Evolutionary conservation across 2,329 filamentous ascomycete genomes (phyloP), one percentile per base, ranked within the genome.

Genomic region (Didymella pinodella): DNA sequence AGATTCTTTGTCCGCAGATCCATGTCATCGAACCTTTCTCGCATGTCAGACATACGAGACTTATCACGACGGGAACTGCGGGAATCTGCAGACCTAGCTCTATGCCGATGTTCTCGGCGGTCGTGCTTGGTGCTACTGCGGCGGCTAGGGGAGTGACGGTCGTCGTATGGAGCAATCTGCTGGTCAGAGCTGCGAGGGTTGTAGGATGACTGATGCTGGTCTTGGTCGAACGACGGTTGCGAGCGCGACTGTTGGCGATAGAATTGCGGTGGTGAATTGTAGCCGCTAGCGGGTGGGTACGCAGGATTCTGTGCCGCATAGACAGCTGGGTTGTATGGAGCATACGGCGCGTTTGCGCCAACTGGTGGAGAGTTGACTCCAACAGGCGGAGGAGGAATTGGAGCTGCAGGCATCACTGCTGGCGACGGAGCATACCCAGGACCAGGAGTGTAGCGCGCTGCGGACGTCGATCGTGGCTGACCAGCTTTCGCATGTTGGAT

Each of bases 1-100:
- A 76, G 59, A 57, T 67, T 67, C 59, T 67, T 70, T 29, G 75
- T 73, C 34, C 69, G 68, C 61, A 70, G 41, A 57, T 75, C 72
- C 61, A 76, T 68, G 48, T 65, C 64, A 45, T 75, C 75, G 59
- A 76, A 74, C 62, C 72, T 76, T 61, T 67, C 72, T 63, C 73
- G 73, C 59, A 76, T 58, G 66, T 68, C 68, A 67, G 66, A 51
- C 68, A 70, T 67, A 63, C 68, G 68, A 43, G 68, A 69, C 63
- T 54, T 59, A 44, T 69, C 68, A 59, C 70, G 69, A 68, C 71
- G 74, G 52, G 71, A 72, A 62, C 68, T 71, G 52, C 73, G 72
- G 49, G 69, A 65, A 64, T 72, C 73, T 59, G 71, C 75, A 73
- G 74, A 76, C 72, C 71, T 75, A 63, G 75, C 68, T 66, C 74